Evolutionary conservation across 108 stramenopile species (phyloP).

Genomic region (Cyclotella kingstonii): DNA sequence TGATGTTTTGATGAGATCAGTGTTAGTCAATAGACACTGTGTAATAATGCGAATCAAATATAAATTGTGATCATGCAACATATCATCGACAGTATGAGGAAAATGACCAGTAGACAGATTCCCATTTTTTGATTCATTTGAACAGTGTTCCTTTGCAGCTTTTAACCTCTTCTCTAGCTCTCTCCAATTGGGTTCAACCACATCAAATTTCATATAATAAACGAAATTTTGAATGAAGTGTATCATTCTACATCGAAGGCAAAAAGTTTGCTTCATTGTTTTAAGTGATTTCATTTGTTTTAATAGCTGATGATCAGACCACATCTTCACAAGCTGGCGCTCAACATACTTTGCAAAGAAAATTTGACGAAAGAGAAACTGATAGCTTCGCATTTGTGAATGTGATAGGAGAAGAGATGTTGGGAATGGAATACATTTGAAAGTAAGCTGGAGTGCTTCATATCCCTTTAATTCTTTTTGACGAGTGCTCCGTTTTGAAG

Average conservation of each 20-base stretch:
- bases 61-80: slow-evolving; percentile 77
- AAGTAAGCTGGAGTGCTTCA: slow-evolving; percentile 88
- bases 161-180: slow-evolving; percentile 60
- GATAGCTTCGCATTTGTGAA: slow-evolving; percentile 83
- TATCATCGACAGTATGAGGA: slow-evolving; percentile 84
- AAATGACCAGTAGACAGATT: slow-evolving; percentile 8
- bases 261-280: slow-evolving; percentile 75
- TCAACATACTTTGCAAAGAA: slow-evolving; percentile 98
- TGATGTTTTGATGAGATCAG: slow-evolving; percentile 64
- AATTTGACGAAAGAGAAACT: slow-evolving; percentile 95
- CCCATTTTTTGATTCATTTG: not conserved
- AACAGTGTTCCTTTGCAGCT: slow-evolving; percentile 22
- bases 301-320: slow-evolving; percentile 89
- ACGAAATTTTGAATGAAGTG: slow-evolving; percentile 98
- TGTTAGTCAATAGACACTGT: slow-evolving; percentile 93
- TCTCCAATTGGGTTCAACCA: slow-evolving; percentile 91
- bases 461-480: slow-evolving; percentile 74
- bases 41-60: slow-evolving; percentile 85
- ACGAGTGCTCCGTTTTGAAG: slow-evolving; percentile 45
- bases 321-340: slow-evolving; percentile 84
- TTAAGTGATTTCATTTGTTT: slow-evolving; percentile 78
- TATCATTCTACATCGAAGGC: slow-evolving; percentile 92
- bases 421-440: slow-evolving; percentile 85
- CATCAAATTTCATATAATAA: slow-evolving; percentile 97
- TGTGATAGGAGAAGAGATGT: slow-evolving; percentile 84